Base-by-base conservation (phyloP, 768 basidiomycete species). In the Solioccasus polychromus region DNA sequence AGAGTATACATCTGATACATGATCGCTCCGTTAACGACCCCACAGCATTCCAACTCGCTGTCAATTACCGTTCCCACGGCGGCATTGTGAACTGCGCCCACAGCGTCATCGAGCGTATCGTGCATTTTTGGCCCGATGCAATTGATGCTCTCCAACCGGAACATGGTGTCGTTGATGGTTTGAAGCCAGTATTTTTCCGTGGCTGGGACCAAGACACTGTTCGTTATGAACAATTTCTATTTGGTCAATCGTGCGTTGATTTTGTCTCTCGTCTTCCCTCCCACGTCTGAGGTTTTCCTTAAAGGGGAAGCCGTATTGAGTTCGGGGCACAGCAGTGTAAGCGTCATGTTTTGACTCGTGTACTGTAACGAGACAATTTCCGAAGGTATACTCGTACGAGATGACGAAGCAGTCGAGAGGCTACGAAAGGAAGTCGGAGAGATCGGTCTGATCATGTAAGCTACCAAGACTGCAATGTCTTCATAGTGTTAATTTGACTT, bases 1-100 rank as follows among this genome's bases (percentile, higher is more conserved):
- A 58, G n/a, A 42, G 37, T 18, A 20, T 14, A 14, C 40, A 43
- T 42, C n/a, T 37, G n/a, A 44, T 53, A 24, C 48, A 43, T 3
- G 43, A 53, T 34, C 51, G 52, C 1, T 31, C 53, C 5, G 48
- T 63, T 24, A 42, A 44, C 9, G 51, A 60, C 1, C 74, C 70
- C 4, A 50, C 46, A 31, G 67, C 70, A 0, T 88, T 88, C 55
- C 78, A 82, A 50, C 70, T 89, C 1, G 63, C 74, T 0, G 66
- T 75, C 39, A 88, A 88, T 55, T 87, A 84, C 53, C 76, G 86
- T 5, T 86, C 83, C 0, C 83, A 87, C 54, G 76, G 75, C 0
- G 87, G 87, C 2, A 88, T 88, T 34, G 79, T 88, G n/a, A 71
- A 81, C 36, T 85, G 82, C 52, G 86, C 86, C 0, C 76, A 80